Percentiles rank a stretch among this genome's conserved stretches.
Evolutionary conservation across 805 yeast genomes (phyloP).

Genomic region (Candida adriatica): DNA sequence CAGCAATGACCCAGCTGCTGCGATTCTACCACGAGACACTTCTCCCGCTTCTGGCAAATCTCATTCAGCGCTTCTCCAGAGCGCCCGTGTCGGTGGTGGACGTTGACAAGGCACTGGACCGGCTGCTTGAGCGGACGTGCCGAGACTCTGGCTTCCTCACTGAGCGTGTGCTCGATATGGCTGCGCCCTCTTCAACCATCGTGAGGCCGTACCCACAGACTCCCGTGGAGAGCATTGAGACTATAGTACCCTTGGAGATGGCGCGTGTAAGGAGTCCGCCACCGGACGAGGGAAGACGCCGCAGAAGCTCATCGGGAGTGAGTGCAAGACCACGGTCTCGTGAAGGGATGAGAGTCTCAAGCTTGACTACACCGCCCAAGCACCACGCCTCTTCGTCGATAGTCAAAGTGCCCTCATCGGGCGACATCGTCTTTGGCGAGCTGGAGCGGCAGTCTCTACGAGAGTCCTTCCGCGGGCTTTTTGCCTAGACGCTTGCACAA

Average conservation of each 20-base stretch:
- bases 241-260: conserved; percentile 5
- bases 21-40: conserved; percentile 8
- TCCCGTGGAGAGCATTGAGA: conserved; percentile 1
- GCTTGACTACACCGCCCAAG: conserved; percentile 1
- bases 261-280: conserved; percentile 3
- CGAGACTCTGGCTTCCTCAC: conserved; percentile 5
- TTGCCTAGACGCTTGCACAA: background rate
- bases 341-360: conserved; percentile 4
- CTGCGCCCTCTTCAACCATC: background rate
- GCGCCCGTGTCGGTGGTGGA: conserved; percentile 1
- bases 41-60: conserved; percentile 2
- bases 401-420: conserved; percentile 1
- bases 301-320: no score
- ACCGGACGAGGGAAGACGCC: conserved; percentile 3
- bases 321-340: no score
- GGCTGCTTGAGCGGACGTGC: conserved; percentile 5
- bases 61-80: conserved; percentile 1
- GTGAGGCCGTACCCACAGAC: conserved; percentile 1
- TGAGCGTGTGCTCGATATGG: conserved; percentile 1
- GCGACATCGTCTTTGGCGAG: conserved; percentile 7
- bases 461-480: conserved; percentile 6
- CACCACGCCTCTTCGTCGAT: background rate
- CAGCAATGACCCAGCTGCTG: conserved; percentile 4
- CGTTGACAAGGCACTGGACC: conserved; percentile 3
- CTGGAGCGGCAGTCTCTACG: conserved; percentile 4